Evolutionary conservation across 306 rosid genomes (phyloP).

Genomic region (Citrullus colocynthis): DNA sequence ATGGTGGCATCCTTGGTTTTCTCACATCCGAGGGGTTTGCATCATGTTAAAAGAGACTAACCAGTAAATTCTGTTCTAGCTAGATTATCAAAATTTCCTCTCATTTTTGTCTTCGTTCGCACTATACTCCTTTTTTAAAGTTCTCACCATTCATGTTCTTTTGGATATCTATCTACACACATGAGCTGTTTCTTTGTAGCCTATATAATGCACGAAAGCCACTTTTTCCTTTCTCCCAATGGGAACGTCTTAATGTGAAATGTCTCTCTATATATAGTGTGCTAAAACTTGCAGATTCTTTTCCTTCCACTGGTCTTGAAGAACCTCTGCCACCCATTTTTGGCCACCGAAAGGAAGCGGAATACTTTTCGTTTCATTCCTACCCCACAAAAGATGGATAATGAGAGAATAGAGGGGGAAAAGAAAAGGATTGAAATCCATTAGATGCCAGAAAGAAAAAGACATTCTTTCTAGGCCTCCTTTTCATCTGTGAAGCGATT

Average conservation of each 20-base stretch:
- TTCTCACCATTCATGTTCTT: neutral
- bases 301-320: neutral
- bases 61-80: neutral
- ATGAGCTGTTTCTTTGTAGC: neutral
- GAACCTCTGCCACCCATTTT: neutral
- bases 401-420: neutral
- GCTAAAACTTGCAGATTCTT: neutral
- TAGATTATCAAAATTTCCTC: neutral
- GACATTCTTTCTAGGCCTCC: neutral
- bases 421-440: neutral
- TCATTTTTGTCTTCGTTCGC: neutral
- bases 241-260: neutral
- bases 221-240: neutral
- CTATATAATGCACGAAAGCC: neutral
- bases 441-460: neutral
- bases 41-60: conserved; percentile 53
- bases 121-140: neutral
- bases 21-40: conserved; percentile 16
- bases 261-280: neutral
- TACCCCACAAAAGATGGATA: neutral
- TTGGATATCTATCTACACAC: neutral
- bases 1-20: conserved; percentile 39
- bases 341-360: neutral
- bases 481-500: neutral
- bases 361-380: neutral